Percentiles rank a stretch among this genome's conserved stretches.
Conservation (phyloP, 768 basidiomycete species). For the Boletus sensibilis region DNA sequence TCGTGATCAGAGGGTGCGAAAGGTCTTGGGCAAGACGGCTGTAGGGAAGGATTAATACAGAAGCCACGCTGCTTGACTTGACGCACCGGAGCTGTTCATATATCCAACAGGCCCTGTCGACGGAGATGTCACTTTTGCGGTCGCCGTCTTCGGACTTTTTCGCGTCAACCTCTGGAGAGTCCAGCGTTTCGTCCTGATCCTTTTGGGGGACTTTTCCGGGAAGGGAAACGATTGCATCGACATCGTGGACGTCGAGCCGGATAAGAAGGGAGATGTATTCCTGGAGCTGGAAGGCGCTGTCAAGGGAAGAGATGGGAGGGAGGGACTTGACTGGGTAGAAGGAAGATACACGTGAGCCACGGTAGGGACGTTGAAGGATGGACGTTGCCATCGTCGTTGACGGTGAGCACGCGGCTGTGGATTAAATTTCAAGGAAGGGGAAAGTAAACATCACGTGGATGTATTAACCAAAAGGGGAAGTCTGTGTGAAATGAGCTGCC, state of each 20-base stretch:
- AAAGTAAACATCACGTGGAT: slow-evolving; percentile 15
- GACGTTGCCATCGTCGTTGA: slow-evolving; percentile 12
- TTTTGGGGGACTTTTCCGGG: slow-evolving; percentile 50
- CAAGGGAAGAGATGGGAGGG: slow-evolving; percentile 68
- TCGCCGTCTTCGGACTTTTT: slow-evolving; percentile 32
- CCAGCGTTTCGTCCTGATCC: slow-evolving; percentile 25
- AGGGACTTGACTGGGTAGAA: slow-evolving; percentile 77
- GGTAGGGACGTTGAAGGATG: slow-evolving; percentile 62
- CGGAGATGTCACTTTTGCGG: slow-evolving; percentile 49
- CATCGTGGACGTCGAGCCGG: slow-evolving; percentile 83
- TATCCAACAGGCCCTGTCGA: slow-evolving; percentile 85
- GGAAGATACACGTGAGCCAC: slow-evolving; percentile 74
- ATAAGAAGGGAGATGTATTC: slow-evolving; percentile 92
- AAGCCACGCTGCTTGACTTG: not conserved
- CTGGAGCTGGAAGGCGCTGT: slow-evolving; percentile 92
- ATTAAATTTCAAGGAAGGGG: not conserved
- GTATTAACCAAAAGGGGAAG: not conserved
- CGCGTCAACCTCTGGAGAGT: slow-evolving; percentile 30
- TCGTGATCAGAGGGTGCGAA: slow-evolving; percentile 80
- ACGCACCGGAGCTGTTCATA: slow-evolving; percentile 63
- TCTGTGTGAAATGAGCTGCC: slow-evolving; percentile 3
- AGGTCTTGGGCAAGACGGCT: slow-evolving; percentile 89
- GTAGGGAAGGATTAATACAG: slow-evolving; percentile 1
- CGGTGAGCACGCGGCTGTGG: not conserved
- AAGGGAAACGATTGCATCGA: slow-evolving; percentile 74